Evolutionary conservation across 192 early-diverging fungal genomes (phyloP).

Genomic region (Coemansia sp.): DNA sequence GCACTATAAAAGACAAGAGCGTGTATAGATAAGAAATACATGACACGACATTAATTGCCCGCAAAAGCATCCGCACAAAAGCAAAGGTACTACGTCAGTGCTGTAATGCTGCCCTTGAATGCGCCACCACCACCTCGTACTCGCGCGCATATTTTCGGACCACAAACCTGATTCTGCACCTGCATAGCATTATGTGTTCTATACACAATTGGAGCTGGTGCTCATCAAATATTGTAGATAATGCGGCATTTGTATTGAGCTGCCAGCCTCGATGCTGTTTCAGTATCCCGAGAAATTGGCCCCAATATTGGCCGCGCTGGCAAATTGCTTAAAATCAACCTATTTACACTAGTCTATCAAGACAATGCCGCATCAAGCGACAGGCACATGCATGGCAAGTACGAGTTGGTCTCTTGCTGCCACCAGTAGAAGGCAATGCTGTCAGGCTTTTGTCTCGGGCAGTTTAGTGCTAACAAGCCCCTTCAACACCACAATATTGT

Average conservation of each 20-base stretch:
- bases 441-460: not conserved
- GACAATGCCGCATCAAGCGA: not conserved
- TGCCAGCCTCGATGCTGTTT: not conserved
- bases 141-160: slow-evolving; percentile 1
- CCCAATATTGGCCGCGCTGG: not conserved
- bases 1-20: not conserved
- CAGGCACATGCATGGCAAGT: not conserved
- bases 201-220: not conserved
- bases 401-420: not conserved
- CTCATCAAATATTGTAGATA: not conserved
- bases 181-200: not conserved
- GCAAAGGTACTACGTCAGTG: not conserved
- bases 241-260: not conserved
- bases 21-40: not conserved
- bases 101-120: not conserved
- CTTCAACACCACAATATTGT: not conserved
- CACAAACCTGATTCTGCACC: slow-evolving; percentile 2
- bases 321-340: not conserved
- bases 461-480: not conserved
- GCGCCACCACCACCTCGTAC: not conserved
- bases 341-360: not conserved
- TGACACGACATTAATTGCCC: not conserved
- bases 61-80: not conserved
- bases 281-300: not conserved
- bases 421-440: not conserved